Conservation (phyloP, 139 green algal species). For the Pleodorina starrii region DNA sequence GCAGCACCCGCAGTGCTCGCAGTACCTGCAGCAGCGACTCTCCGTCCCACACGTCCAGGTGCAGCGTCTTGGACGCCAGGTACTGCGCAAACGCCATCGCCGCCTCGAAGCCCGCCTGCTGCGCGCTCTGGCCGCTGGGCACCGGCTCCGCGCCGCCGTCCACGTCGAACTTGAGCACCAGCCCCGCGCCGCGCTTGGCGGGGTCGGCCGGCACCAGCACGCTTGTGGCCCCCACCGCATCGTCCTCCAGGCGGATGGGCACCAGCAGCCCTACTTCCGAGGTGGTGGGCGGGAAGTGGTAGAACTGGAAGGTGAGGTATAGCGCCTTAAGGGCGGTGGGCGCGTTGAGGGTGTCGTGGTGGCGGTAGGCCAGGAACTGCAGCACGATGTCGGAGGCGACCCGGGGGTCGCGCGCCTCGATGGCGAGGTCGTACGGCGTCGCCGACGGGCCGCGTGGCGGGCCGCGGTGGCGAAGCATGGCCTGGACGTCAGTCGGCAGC, state of each 20-base stretch:
- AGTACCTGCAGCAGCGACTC: slow-evolving; percentile 76
- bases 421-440: slow-evolving; percentile 58
- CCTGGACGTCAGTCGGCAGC: slow-evolving; percentile 65
- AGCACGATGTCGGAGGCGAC: slow-evolving; percentile 69
- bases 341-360: slow-evolving; percentile 65
- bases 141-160: slow-evolving; percentile 62
- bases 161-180: slow-evolving; percentile 62
- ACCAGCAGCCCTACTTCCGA: slow-evolving; percentile 59
- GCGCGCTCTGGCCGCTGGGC: slow-evolving; percentile 47
- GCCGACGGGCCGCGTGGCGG: slow-evolving; percentile 19
- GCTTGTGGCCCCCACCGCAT: slow-evolving; percentile 41
- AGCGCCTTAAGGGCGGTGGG: slow-evolving; percentile 60
- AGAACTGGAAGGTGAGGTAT: slow-evolving; percentile 83
- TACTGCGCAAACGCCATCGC: slow-evolving; percentile 71
- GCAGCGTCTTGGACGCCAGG: slow-evolving; percentile 64
- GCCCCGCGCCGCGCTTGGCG: slow-evolving; percentile 55
- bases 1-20: no score
- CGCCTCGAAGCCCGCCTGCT: slow-evolving; percentile 58
- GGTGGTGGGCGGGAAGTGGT: slow-evolving; percentile 71
- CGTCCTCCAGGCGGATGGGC: slow-evolving; percentile 27
- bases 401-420: slow-evolving; percentile 68
- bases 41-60: slow-evolving; percentile 80
- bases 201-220: slow-evolving; percentile 63
- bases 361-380: slow-evolving; percentile 66
- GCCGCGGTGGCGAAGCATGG: slow-evolving; percentile 51